These are phyloP conservation scores for Fomitopsis betulina DNA, from an alignment of 1,284 basidiomycete species.

Conservation along the genomic window DNA sequence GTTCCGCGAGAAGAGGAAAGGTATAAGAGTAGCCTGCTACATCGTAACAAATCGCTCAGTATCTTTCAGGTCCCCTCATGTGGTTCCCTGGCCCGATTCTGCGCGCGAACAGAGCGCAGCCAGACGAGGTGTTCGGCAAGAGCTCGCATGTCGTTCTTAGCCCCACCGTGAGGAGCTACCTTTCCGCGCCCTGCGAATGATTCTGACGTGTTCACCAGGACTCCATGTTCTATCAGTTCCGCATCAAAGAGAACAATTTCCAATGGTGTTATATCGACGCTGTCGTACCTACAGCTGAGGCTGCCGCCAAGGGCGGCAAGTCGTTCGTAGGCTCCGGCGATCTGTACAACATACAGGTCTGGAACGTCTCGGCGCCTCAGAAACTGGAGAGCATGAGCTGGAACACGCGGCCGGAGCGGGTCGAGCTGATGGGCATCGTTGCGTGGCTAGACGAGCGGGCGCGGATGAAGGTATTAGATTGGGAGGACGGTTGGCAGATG, in stretches of 20 bases:
- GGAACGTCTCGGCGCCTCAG: slow-evolving; percentile 2
- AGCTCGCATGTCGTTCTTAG: slow-evolving; percentile 3
- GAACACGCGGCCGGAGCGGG: slow-evolving; percentile 5
- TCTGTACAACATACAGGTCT: slow-evolving; percentile 1
- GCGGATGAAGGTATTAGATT: neutral
- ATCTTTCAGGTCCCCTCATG: neutral
- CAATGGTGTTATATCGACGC: slow-evolving; percentile 3
- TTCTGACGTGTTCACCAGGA: neutral
- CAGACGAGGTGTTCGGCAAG: neutral
- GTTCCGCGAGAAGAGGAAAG: neutral
- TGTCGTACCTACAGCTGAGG: neutral
- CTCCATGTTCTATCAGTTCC: slow-evolving; percentile 4
- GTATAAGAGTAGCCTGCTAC: neutral
- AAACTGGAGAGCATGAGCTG: neutral
- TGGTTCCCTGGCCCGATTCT: neutral
- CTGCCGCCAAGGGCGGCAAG: neutral
- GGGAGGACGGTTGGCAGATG: slow-evolving; percentile 5
- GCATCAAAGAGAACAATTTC: neutral
- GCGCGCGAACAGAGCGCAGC: neutral
- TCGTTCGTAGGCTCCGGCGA: neutral
- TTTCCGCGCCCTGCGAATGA: no score
- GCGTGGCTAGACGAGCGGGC: neutral
- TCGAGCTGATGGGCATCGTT: slow-evolving; percentile 1
- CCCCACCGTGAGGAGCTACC: neutral
- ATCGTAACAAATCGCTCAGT: neutral